phyloP scores from a whole-genome alignment of 1,284 basidiomycete genomes.

The Amylostereum chailletii region DNA sequence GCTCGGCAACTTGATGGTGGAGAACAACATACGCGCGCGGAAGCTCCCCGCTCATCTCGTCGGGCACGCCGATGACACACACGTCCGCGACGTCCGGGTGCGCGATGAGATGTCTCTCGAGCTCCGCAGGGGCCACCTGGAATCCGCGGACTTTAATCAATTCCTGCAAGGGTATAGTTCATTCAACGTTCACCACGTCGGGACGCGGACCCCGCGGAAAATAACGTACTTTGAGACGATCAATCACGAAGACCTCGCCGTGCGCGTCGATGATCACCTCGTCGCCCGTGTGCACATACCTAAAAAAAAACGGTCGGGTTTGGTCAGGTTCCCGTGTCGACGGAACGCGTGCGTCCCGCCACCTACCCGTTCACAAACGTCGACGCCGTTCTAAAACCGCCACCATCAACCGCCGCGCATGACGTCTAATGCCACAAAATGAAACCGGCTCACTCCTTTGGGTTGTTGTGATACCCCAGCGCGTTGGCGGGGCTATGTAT shows the following conservation, averaged over 20 bases:
- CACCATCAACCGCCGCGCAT: too few species aligned
- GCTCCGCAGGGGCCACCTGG: slow-evolving; percentile 40
- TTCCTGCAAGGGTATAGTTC: slow-evolving; percentile 27
- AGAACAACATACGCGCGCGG: slow-evolving; percentile 69
- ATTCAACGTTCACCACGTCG: not conserved
- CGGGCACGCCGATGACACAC: slow-evolving; percentile 68
- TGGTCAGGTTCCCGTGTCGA: too few species aligned
- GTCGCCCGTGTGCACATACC: slow-evolving; percentile 30
- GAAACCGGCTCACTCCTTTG: slow-evolving; percentile 27
- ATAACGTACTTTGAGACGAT: slow-evolving; percentile 31
- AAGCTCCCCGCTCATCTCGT: slow-evolving; percentile 75
- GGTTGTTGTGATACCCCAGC: slow-evolving; percentile 33
- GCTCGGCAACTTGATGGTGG: slow-evolving; percentile 30
- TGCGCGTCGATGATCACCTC: slow-evolving; percentile 31
- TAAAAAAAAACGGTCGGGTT: too few species aligned
- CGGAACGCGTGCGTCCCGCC: too few species aligned
- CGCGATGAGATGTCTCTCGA: slow-evolving; percentile 54
- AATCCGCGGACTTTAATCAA: slow-evolving; percentile 61
- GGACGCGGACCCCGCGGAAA: too few species aligned
- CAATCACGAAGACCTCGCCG: slow-evolving; percentile 33
- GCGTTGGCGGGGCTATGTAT: slow-evolving; percentile 33
- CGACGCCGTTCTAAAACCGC: slow-evolving; percentile 25
- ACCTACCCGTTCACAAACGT: slow-evolving; percentile 35
- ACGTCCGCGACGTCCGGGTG: slow-evolving; percentile 63
- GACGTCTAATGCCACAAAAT: too few species aligned